Percentiles rank a stretch among this genome's conserved stretches.
These are phyloP conservation scores for Citrus glauca DNA, from an alignment of 345 rosid genomes.

Conservation along the genomic window DNA sequence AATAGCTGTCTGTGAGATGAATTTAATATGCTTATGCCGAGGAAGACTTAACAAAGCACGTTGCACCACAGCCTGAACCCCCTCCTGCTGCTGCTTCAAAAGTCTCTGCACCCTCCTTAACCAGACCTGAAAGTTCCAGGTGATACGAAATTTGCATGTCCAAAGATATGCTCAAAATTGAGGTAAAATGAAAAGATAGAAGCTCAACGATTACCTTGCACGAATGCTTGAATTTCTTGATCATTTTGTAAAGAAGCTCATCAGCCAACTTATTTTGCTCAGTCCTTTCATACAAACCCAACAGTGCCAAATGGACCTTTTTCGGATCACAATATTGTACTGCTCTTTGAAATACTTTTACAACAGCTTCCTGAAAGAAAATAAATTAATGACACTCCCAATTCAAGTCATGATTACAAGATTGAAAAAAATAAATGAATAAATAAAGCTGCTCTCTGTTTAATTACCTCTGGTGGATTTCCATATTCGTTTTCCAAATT, in stretches of 20 bases:
- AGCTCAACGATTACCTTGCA: constrained; percentile 59
- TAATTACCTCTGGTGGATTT: constrained; percentile 81
- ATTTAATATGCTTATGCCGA: constrained; percentile 75
- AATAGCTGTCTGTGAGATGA: constrained; percentile 80
- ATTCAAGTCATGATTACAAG: not conserved
- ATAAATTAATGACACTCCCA: not conserved
- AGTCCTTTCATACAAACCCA: constrained; percentile 83
- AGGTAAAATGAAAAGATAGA: not conserved
- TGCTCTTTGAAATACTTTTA: constrained; percentile 80
- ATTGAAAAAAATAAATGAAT: not conserved
- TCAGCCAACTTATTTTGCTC: constrained; percentile 69
- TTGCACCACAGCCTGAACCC: constrained; percentile 58
- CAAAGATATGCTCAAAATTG: not conserved
- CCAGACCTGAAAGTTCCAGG: constrained; percentile 58
- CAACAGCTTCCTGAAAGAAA: constrained; percentile 73
- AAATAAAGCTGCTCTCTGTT: not conserved
- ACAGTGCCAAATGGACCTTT: constrained; percentile 73
- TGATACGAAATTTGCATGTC: not conserved
- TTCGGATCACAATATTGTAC: constrained; percentile 82
- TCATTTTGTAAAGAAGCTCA: constrained; percentile 72
- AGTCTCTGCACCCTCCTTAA: constrained; percentile 55
- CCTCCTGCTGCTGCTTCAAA: constrained; percentile 55
- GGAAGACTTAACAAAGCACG: constrained; percentile 84
- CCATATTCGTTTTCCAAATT: constrained; percentile 94
- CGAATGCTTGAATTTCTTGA: constrained; percentile 84